Percentiles rank a stretch among this genome's conserved stretches.
phyloP scores from a whole-genome alignment of 768 basidiomycete species.

The Podaxis rugospora region DNA sequence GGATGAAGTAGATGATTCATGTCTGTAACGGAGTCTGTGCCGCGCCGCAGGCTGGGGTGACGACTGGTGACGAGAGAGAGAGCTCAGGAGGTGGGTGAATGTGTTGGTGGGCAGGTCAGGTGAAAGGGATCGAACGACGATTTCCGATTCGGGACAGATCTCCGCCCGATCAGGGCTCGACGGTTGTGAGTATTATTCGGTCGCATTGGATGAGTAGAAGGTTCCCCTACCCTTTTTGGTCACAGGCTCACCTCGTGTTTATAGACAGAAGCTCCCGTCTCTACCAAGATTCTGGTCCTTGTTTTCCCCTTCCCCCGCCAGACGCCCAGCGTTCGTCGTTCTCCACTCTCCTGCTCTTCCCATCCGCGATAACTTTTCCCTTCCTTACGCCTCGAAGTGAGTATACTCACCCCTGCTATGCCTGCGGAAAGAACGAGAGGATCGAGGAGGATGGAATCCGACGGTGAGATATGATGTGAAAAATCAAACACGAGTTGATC shows the following conservation, averaged over 20 bases:
- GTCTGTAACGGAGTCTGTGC: background rate
- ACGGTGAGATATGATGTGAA: constrained; percentile 16
- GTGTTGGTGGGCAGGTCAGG: constrained; percentile 1
- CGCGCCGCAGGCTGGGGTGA: background rate
- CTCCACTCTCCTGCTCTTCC: constrained; percentile 8
- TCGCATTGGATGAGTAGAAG: constrained; percentile 2
- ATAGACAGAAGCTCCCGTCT: constrained; percentile 23
- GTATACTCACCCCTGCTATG: constrained; percentile 16
- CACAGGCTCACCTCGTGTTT: constrained; percentile 25
- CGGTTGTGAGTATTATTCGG: constrained; percentile 17
- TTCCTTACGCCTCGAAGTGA: background rate
- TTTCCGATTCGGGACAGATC: constrained; percentile 23
- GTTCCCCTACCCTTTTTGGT: constrained; percentile 22
- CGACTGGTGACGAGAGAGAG: background rate
- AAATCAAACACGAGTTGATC: background rate
- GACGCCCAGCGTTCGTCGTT: constrained; percentile 9
- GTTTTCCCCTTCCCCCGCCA: constrained; percentile 17
- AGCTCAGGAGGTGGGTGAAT: background rate
- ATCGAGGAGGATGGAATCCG: constrained; percentile 20
- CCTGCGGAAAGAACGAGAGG: constrained; percentile 28
- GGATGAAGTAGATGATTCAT: background rate
- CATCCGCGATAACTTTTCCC: constrained; percentile 9
- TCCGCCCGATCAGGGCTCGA: constrained; percentile 25
- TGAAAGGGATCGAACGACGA: background rate
- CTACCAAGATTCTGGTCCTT: constrained; percentile 17